Percentiles rank a stretch among this genome's conserved stretches.
phyloP scores from a whole-genome alignment of 495 filamentous ascomycete species.

The Daldinia decipiens region DNA sequence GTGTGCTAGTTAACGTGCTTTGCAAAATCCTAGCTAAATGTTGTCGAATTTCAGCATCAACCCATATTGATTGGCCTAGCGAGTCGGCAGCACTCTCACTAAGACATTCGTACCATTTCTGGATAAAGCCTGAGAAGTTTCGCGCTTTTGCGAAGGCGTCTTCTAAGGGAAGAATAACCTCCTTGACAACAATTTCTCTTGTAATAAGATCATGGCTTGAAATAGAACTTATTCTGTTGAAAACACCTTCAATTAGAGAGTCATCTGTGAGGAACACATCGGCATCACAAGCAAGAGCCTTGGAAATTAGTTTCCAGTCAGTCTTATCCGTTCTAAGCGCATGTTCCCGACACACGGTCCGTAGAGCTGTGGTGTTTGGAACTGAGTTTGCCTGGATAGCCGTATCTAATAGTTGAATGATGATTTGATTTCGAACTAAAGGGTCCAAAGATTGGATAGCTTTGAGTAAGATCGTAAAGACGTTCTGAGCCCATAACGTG shows the following conservation, averaged over 20 bases:
- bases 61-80: conserved; percentile 62
- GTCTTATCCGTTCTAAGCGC: conserved; percentile 52
- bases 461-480: conserved; percentile 63
- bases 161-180: conserved; percentile 68
- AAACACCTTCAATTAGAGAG: conserved; percentile 25
- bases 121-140: conserved; percentile 72
- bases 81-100: conserved; percentile 53
- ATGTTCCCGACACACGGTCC: conserved; percentile 53
- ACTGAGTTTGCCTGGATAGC: conserved; percentile 41
- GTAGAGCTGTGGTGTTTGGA: conserved; percentile 50
- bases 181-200: conserved; percentile 44
- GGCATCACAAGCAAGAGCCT: conserved; percentile 71
- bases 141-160: conserved; percentile 71
- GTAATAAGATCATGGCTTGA: conserved; percentile 30
- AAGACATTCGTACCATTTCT: conserved; percentile 72
- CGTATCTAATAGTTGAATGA: conserved; percentile 43
- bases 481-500: conserved; percentile 71
- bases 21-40: conserved; percentile 56
- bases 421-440: conserved; percentile 34
- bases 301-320: conserved; percentile 70
- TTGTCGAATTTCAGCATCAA: conserved; percentile 66
- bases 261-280: conserved; percentile 69
- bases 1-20: conserved; percentile 55
- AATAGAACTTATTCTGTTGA: conserved; percentile 36
- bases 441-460: conserved; percentile 23